These are phyloP conservation scores for Podospora fimiseda DNA, from an alignment of 495 filamentous ascomycete species.

Conservation along the genomic window DNA sequence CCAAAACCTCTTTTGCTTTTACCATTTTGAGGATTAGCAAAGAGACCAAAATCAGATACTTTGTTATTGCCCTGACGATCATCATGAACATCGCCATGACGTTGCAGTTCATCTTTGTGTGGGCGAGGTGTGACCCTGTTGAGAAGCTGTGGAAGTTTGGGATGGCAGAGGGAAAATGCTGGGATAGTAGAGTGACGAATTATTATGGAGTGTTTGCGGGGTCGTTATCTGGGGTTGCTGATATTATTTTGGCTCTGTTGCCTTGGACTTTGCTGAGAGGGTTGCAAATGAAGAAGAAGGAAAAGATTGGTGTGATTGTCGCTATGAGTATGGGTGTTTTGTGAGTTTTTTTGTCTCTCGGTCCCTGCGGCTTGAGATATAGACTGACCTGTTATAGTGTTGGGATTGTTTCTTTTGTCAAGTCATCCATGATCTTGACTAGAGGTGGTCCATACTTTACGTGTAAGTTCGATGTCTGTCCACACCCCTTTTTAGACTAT, in stretches of 20 bases:
- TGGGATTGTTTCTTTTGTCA: neutral
- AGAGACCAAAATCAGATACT: slow-evolving; percentile 16
- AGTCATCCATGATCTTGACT: neutral
- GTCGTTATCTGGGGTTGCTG: slow-evolving; percentile 29
- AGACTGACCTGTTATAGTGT: neutral
- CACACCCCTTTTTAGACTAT: no score
- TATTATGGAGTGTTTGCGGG: slow-evolving; percentile 24
- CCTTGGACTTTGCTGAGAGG: slow-evolving; percentile 33
- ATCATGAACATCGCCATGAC: slow-evolving; percentile 25
- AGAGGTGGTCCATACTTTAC: neutral
- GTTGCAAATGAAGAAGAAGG: slow-evolving; percentile 29
- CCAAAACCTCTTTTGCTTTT: slow-evolving; percentile 33
- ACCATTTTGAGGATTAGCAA: slow-evolving; percentile 27
- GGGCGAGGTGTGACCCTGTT: slow-evolving; percentile 25
- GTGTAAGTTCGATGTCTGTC: no score
- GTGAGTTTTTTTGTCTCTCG: slow-evolving; percentile 17
- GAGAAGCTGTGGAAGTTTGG: slow-evolving; percentile 16
- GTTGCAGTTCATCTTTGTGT: slow-evolving; percentile 16
- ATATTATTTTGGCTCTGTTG: slow-evolving; percentile 29
- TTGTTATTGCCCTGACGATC: slow-evolving; percentile 21
- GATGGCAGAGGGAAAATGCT: slow-evolving; percentile 12
- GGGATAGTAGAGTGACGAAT: slow-evolving; percentile 9
- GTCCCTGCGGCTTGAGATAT: neutral
- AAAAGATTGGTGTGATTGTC: slow-evolving; percentile 32
- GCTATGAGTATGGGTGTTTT: slow-evolving; percentile 39